Conservation (phyloP, 225 moss, liverwort and hornwort species). For the Polytrichum formosum region DNA sequence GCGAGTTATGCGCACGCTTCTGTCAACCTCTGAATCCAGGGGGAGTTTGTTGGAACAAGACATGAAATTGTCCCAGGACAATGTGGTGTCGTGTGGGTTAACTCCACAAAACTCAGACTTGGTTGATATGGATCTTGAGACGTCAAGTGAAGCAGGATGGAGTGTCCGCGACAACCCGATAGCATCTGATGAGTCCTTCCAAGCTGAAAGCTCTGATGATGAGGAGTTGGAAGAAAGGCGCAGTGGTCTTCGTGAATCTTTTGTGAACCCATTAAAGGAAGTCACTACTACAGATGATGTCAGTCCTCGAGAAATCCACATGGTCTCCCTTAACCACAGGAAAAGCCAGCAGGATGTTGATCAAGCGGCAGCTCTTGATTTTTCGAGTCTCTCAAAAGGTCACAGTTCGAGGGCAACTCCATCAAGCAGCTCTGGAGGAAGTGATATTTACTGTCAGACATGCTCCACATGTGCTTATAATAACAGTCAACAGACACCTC, state of each 20-base stretch:
- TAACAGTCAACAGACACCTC: slow-evolving; percentile 6
- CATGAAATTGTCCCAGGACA: slow-evolving; percentile 22
- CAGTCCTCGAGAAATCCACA: slow-evolving; percentile 32
- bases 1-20: slow-evolving; percentile 50
- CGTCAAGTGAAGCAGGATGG: slow-evolving; percentile 78
- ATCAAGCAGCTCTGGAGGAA: slow-evolving; percentile 18
- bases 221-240: slow-evolving; percentile 35
- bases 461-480: slow-evolving; percentile 10
- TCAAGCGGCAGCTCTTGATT: background rate
- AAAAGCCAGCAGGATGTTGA: background rate
- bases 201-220: slow-evolving; percentile 45
- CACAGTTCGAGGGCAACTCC: background rate
- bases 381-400: background rate
- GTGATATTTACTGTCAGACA: slow-evolving; percentile 5
- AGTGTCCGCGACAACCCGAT: slow-evolving; percentile 84
- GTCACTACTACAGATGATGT: slow-evolving; percentile 13
- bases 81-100: slow-evolving; percentile 11
- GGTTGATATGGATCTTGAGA: slow-evolving; percentile 66
- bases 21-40: slow-evolving; percentile 35
- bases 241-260: slow-evolving; percentile 26
- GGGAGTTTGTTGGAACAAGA: slow-evolving; percentile 26
- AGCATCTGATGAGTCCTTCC: slow-evolving; percentile 69
- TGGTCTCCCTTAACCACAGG: slow-evolving; percentile 20
- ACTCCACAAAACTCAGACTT: slow-evolving; percentile 4
- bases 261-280: slow-evolving; percentile 16